These are phyloP conservation scores for Spathaspora passalidarum DNA, from an alignment of 805 yeast species.

Conservation along the genomic window DNA sequence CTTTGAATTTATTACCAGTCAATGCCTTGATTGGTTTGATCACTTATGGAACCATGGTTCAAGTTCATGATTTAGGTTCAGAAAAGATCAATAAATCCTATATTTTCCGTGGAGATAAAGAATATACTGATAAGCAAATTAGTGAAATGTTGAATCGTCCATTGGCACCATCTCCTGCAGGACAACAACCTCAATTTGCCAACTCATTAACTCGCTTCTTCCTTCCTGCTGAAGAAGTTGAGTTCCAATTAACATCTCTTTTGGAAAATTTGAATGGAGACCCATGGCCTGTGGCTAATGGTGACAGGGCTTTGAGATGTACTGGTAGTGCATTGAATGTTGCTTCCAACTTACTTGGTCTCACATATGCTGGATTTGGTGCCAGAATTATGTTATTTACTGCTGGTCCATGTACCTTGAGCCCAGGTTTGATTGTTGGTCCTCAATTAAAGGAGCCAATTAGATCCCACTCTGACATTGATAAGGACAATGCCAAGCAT, in stretches of 20 bases:
- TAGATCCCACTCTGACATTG: conserved; percentile 96
- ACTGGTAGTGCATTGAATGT: conserved; percentile 91
- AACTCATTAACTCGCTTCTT: conserved; percentile 57
- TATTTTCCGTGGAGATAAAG: conserved; percentile 88
- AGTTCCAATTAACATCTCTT: conserved; percentile 75
- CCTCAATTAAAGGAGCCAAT: conserved; percentile 91
- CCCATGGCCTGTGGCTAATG: conserved; percentile 86
- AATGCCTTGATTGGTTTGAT: conserved; percentile 85
- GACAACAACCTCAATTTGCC: conserved; percentile 21
- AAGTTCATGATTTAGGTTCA: conserved; percentile 75
- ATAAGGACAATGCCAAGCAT: conserved; percentile 83
- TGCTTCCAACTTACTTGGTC: conserved; percentile 78
- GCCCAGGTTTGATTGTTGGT: conserved; percentile 93
- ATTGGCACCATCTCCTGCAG: conserved; percentile 22
- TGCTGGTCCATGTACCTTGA: conserved; percentile 93
- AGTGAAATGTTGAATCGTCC: conserved; percentile 47
- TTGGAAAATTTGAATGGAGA: conserved; percentile 76
- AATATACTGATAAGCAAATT: conserved; percentile 69
- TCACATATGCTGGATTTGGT: conserved; percentile 79
- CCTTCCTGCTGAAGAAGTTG: conserved; percentile 72
- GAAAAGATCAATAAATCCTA: conserved; percentile 68
- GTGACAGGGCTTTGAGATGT: conserved; percentile 82
- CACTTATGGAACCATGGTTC: conserved; percentile 87
- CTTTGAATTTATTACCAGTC: conserved; percentile 80
- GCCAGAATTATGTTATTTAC: conserved; percentile 87